phyloP scores from a whole-genome alignment of 495 filamentous ascomycete species.

The Penicilliopsis zonata region DNA sequence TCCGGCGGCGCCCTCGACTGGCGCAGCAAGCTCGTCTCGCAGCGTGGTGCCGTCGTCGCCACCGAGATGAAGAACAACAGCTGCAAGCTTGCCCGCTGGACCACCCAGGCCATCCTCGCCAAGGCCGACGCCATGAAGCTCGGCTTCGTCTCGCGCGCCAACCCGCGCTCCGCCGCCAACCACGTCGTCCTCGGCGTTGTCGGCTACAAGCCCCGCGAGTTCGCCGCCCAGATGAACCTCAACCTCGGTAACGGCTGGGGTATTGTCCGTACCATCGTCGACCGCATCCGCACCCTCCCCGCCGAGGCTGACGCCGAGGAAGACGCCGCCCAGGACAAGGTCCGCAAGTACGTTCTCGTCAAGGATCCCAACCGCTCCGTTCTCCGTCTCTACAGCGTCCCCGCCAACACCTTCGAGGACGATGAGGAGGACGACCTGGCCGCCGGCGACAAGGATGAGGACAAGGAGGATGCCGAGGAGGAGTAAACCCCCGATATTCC shows the following conservation, averaged over 20 bases:
- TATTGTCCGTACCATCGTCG: constrained; percentile 92
- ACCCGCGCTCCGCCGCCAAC: constrained; percentile 76
- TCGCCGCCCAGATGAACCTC: constrained; percentile 95
- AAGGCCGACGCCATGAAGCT: constrained; percentile 97
- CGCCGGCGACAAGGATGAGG: constrained; percentile 28
- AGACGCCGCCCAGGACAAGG: constrained; percentile 50
- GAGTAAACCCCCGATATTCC: constrained; percentile 13
- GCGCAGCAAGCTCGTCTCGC: constrained; percentile 81
- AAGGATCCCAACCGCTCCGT: constrained; percentile 95
- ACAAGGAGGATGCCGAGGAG: constrained; percentile 20
- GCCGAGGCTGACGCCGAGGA: constrained; percentile 71
- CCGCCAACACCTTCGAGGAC: constrained; percentile 76
- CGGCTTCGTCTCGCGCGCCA: constrained; percentile 91
- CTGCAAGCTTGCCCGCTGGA: constrained; percentile 95
- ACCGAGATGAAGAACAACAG: constrained; percentile 99
- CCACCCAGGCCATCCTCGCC: constrained; percentile 87
- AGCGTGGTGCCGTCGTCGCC: constrained; percentile 90
- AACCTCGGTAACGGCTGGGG: constrained; percentile 96
- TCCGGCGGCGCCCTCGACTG: constrained; percentile 91
- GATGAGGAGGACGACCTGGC: constrained; percentile 40
- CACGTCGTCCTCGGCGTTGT: constrained; percentile 94
- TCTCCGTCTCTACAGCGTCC: constrained; percentile 85
- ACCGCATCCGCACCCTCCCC: constrained; percentile 53
- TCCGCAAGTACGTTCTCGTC: constrained; percentile 54
- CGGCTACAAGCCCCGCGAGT: constrained; percentile 93